Percentiles rank a stretch among this genome's conserved stretches.
These are phyloP conservation scores for Triangularia setosa DNA, from an alignment of 2,329 filamentous ascomycete species.

Conservation along the genomic window DNA sequence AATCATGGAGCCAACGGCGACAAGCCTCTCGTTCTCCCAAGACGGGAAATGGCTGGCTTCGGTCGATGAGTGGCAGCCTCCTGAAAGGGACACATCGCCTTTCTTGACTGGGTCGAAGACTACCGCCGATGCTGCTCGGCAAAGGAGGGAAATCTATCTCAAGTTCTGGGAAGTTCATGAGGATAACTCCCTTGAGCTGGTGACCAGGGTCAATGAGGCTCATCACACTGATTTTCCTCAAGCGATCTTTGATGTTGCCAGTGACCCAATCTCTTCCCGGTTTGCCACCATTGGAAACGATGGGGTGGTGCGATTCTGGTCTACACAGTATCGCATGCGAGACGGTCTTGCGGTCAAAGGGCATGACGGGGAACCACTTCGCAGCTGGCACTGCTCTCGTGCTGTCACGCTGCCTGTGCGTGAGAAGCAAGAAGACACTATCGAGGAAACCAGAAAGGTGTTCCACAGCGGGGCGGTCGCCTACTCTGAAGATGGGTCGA, in stretches of 20 bases:
- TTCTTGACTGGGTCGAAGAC: slow-evolving; percentile 42
- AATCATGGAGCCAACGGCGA: slow-evolving; percentile 74
- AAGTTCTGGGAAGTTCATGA: slow-evolving; percentile 82
- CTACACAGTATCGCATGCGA: slow-evolving; percentile 63
- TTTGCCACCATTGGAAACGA: slow-evolving; percentile 88
- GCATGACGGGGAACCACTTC: slow-evolving; percentile 53
- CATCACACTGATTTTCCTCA: slow-evolving; percentile 59
- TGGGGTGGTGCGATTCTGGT: slow-evolving; percentile 74
- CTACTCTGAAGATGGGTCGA: slow-evolving; percentile 81
- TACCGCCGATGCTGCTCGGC: slow-evolving; percentile 42
- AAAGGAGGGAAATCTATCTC: slow-evolving; percentile 69
- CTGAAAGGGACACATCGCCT: slow-evolving; percentile 61
- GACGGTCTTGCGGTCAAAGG: slow-evolving; percentile 64
- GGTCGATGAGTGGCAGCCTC: slow-evolving; percentile 84
- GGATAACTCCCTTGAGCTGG: slow-evolving; percentile 63
- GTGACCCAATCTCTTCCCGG: slow-evolving; percentile 63
- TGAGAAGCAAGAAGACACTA: slow-evolving; percentile 33
- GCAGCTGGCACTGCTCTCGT: slow-evolving; percentile 71
- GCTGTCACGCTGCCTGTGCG: slow-evolving; percentile 48
- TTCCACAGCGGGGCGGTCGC: slow-evolving; percentile 60
- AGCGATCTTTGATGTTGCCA: slow-evolving; percentile 66
- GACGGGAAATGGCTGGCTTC: slow-evolving; percentile 90
- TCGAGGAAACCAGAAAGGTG: slow-evolving; percentile 31
- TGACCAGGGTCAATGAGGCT: slow-evolving; percentile 78
- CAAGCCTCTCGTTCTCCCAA: slow-evolving; percentile 67